Percentiles rank a stretch among this genome's conserved stretches.
Conservation (phyloP, 768 basidiomycete genomes). For the Phylloporus sp. region DNA sequence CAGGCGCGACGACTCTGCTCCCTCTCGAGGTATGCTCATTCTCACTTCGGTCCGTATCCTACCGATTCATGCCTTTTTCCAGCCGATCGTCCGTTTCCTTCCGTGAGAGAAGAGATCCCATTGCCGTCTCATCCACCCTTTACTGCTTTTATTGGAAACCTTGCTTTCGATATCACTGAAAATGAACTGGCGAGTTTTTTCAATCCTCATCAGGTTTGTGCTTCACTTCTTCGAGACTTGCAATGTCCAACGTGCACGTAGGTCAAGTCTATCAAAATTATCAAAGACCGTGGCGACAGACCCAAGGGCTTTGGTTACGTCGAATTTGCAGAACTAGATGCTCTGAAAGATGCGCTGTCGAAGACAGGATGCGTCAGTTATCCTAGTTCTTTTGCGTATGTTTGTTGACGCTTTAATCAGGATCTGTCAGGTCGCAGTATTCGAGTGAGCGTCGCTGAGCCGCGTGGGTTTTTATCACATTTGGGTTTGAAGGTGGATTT, state of each 20-base stretch:
- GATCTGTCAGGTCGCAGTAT: slow-evolving; percentile 73
- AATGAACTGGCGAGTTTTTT: slow-evolving; percentile 80
- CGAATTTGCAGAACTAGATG: slow-evolving; percentile 86
- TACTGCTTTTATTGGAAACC: slow-evolving; percentile 95
- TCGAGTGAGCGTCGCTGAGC: slow-evolving; percentile 92
- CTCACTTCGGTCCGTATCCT: slow-evolving; percentile 3
- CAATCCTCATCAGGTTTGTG: slow-evolving; percentile 50
- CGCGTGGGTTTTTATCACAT: slow-evolving; percentile 58
- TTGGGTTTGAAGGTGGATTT: slow-evolving; percentile 5
- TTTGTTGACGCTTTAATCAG: slow-evolving; percentile 32
- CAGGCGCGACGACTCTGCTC: slow-evolving; percentile 60
- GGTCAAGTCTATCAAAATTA: slow-evolving; percentile 87
- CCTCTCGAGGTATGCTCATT: slow-evolving; percentile 51
- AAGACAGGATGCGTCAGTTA: slow-evolving; percentile 63
- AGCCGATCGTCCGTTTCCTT: slow-evolving; percentile 54
- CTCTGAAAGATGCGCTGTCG: slow-evolving; percentile 75
- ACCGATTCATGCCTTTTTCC: slow-evolving; percentile 11
- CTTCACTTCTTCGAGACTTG: not conserved
- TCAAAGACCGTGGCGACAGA: slow-evolving; percentile 88
- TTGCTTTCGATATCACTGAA: slow-evolving; percentile 90
- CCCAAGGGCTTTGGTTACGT: slow-evolving; percentile 98
- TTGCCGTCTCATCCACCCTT: slow-evolving; percentile 92
- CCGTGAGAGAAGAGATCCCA: slow-evolving; percentile 87
- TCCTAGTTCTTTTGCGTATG: not conserved
- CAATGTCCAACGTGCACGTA: slow-evolving; percentile 24